Percentiles rank a stretch among this genome's conserved stretches.
Conservation (phyloP, 441 rosid genomes). For the Brassica hybrid region DNA sequence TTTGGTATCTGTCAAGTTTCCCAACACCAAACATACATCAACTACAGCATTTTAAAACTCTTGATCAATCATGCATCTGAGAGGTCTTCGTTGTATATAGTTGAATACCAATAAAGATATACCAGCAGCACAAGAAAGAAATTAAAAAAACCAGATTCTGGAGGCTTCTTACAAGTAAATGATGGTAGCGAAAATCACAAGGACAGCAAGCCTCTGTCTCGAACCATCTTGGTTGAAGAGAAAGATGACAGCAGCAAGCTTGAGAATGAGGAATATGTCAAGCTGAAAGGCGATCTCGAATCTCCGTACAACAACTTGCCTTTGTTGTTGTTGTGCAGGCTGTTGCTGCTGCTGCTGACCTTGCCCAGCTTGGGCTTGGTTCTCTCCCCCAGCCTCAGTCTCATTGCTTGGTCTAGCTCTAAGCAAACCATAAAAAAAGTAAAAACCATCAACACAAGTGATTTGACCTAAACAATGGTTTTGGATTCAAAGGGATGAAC, state of each 20-base stretch:
- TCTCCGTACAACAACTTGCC: conserved; percentile 84
- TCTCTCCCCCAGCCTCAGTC: conserved; percentile 37
- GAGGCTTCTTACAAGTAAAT: conserved; percentile 76
- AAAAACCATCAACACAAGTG: not conserved
- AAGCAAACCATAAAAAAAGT: not conserved
- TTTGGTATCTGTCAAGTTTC: conserved; percentile 74
- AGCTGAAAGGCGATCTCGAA: conserved; percentile 93
- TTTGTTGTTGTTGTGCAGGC: conserved; percentile 58
- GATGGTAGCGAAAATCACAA: conserved; percentile 80
- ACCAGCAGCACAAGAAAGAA: not conserved
- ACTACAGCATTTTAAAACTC: conserved; percentile 3
- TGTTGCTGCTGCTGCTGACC: conserved; percentile 50
- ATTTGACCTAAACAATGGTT: not conserved
- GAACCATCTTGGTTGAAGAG: conserved; percentile 99
- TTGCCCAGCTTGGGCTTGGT: conserved; percentile 45
- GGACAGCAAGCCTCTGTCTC: conserved; percentile 82
- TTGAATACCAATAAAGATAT: too few relatives aligned
- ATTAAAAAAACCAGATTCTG: not conserved
- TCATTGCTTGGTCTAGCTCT: conserved; percentile 41
- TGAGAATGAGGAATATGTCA: conserved; percentile 82
- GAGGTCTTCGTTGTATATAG: too few relatives aligned
- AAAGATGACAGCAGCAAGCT: conserved; percentile 93
- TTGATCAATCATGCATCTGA: not conserved
- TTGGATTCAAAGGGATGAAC: not conserved
- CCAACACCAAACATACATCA: conserved; percentile 30